These are phyloP conservation scores for Cutaneotrichosporon sp. DNA, from an alignment of 1,284 basidiomycete genomes.

Conservation along the genomic window DNA sequence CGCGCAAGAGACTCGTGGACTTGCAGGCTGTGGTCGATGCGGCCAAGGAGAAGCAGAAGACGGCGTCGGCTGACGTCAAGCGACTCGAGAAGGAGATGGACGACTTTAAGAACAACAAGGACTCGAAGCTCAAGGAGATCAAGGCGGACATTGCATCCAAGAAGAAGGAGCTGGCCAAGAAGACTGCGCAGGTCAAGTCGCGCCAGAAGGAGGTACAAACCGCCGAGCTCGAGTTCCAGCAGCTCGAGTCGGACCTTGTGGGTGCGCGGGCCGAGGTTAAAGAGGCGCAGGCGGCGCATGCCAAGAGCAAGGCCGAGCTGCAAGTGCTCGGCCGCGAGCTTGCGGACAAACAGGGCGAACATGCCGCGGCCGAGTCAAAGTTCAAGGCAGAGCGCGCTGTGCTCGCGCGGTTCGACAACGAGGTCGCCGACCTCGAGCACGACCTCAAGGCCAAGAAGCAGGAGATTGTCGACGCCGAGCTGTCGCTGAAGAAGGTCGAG, in stretches of 20 bases:
- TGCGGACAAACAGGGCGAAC: conserved; percentile 56
- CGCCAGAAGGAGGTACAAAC: conserved; percentile 86
- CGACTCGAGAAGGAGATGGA: conserved; percentile 93
- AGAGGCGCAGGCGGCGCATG: conserved; percentile 59
- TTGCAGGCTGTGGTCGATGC: conserved; percentile 61
- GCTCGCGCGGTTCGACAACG: conserved; percentile 78
- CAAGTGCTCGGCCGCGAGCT: conserved; percentile 56
- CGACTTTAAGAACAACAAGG: conserved; percentile 98
- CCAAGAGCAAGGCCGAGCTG: conserved; percentile 51
- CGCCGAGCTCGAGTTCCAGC: conserved; percentile 77
- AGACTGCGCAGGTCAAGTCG: conserved; percentile 72
- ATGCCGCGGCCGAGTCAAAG: conserved; percentile 63
- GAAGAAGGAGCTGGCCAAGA: conserved; percentile 74
- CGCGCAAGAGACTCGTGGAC: conserved; percentile 63
- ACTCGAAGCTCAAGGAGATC: conserved; percentile 90
- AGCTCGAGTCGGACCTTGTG: conserved; percentile 74
- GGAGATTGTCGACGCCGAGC: conserved; percentile 65
- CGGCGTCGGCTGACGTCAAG: conserved; percentile 70
- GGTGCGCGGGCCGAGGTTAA: conserved; percentile 57
- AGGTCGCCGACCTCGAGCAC: conserved; percentile 73
- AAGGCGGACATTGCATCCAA: conserved; percentile 78
- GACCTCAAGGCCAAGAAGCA: conserved; percentile 77
- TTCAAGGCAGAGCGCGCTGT: conserved; percentile 79
- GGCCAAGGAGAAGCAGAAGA: conserved; percentile 70
- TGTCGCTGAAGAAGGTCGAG: conserved; percentile 59